phyloP scores from a whole-genome alignment of 345 rosid genomes.

The Citrus medica region DNA sequence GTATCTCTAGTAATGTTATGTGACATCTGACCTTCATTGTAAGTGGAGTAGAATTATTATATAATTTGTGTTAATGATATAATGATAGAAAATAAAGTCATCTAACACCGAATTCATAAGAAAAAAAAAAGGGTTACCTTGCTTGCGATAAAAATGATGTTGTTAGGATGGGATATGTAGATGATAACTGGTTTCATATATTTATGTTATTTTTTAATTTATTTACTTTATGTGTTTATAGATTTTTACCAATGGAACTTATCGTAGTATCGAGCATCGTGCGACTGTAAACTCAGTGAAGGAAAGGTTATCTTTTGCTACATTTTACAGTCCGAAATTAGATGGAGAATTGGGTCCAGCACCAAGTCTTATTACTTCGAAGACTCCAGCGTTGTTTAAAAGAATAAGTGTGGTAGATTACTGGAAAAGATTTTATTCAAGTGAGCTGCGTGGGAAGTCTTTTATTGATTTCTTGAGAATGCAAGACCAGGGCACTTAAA shows the following conservation, averaged over 20 bases:
- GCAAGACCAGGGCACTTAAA: neutral
- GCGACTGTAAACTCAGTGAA: slow-evolving; percentile 11
- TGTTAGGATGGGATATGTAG: no score
- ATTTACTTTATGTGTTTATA: neutral
- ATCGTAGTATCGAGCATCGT: slow-evolving; percentile 24
- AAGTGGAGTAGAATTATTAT: no score
- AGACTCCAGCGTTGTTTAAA: slow-evolving; percentile 13
- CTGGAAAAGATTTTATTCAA: neutral
- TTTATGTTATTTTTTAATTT: no score
- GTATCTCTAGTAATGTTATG: no score
- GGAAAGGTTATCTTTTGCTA: slow-evolving; percentile 13
- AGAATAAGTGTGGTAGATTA: slow-evolving; percentile 3
- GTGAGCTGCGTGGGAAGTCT: slow-evolving; percentile 10
- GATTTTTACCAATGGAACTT: slow-evolving; percentile 22
- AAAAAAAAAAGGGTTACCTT: no score
- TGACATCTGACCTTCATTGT: no score
- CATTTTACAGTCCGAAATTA: neutral
- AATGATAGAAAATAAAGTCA: no score
- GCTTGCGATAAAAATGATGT: no score
- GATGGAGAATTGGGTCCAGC: neutral
- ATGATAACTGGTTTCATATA: no score
- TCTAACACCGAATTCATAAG: no score
- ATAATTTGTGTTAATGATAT: no score
- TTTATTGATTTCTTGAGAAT: slow-evolving; percentile 23
- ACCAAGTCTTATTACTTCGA: neutral